A percentile compares a stretch with the other conserved stretches of the same genome.
Evolutionary conservation across 192 early-diverging fungal genomes (phyloP).

Genomic region (Coemansia sp.): DNA sequence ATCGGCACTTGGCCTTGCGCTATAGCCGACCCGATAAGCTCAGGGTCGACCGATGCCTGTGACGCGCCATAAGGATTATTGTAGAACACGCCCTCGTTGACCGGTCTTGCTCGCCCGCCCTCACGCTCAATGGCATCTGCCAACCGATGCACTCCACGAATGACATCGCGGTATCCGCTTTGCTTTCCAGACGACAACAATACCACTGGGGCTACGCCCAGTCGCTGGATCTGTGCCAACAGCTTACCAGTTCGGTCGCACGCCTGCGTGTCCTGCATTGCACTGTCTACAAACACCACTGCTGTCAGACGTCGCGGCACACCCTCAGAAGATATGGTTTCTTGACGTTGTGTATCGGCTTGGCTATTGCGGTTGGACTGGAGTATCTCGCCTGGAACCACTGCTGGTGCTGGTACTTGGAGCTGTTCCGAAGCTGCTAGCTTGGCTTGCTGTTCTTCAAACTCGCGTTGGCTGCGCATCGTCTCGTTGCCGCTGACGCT

Average conservation of each 20-base stretch:
- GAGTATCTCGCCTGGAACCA: constrained; percentile 27
- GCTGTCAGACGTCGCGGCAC: constrained; percentile 33
- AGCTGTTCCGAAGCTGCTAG: constrained; percentile 17
- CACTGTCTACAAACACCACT: constrained; percentile 30
- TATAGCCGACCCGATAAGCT: constrained; percentile 61
- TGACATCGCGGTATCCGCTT: constrained; percentile 22
- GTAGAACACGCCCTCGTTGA: constrained; percentile 67
- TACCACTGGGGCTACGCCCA: constrained; percentile 51
- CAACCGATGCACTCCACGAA: constrained; percentile 26
- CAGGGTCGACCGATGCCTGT: constrained; percentile 44
- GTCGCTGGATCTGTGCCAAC: constrained; percentile 52
- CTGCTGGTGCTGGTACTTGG: neutral
- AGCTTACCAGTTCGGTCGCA: constrained; percentile 34
- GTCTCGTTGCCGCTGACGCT: constrained; percentile 47
- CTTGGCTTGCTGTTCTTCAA: constrained; percentile 39
- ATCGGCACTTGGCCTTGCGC: constrained; percentile 67
- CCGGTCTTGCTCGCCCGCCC: constrained; percentile 68
- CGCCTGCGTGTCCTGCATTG: constrained; percentile 2
- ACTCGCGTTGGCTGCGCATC: constrained; percentile 45
- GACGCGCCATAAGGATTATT: constrained; percentile 18
- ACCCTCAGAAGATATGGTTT: neutral
- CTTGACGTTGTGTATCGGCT: neutral
- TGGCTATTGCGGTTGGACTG: neutral
- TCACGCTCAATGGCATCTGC: constrained; percentile 71
- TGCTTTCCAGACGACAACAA: constrained; percentile 6